Evolutionary conservation across 2,329 filamentous ascomycete species (phyloP).

Genomic region (Arthrobotrys megalospora): DNA sequence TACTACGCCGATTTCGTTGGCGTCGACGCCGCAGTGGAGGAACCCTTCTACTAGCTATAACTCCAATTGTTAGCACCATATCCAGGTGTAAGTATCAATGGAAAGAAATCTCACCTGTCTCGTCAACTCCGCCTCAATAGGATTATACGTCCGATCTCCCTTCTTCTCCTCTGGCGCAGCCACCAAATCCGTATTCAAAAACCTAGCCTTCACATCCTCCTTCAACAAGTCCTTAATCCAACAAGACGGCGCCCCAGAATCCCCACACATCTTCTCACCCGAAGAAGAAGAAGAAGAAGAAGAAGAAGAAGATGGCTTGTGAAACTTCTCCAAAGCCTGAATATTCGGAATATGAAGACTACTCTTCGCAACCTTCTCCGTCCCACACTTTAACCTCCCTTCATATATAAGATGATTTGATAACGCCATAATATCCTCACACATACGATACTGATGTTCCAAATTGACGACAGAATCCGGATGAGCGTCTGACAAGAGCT

Average conservation of each 20-base stretch:
- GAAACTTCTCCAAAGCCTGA: constrained; percentile 70
- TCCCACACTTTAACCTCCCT: constrained; percentile 92
- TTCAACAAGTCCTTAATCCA: constrained; percentile 64
- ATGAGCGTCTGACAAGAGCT: constrained; percentile 89
- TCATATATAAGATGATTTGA: constrained; percentile 94
- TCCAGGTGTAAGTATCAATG: background rate
- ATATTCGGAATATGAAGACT: constrained; percentile 79
- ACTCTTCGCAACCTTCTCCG: constrained; percentile 78
- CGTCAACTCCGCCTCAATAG: constrained; percentile 77
- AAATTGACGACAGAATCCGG: constrained; percentile 90
- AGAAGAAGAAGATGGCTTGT: constrained; percentile 40
- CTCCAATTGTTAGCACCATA: constrained; percentile 30
- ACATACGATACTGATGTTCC: constrained; percentile 98
- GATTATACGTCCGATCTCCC: constrained; percentile 90
- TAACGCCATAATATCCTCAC: constrained; percentile 93
- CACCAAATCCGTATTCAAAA: constrained; percentile 89
- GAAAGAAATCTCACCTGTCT: constrained; percentile 57
- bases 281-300: background rate
- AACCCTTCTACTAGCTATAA: constrained; percentile 84
- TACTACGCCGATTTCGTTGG: constrained; percentile 89
- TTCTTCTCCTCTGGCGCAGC: constrained; percentile 79
- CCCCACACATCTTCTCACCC: constrained; percentile 31
- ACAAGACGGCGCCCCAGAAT: constrained; percentile 46
- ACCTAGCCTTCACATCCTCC: constrained; percentile 76
- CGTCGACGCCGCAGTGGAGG: constrained; percentile 80